Evolutionary conservation across 352 stramenopile species (phyloP).

Genomic region (Pilasporangium apinafurcum): DNA sequence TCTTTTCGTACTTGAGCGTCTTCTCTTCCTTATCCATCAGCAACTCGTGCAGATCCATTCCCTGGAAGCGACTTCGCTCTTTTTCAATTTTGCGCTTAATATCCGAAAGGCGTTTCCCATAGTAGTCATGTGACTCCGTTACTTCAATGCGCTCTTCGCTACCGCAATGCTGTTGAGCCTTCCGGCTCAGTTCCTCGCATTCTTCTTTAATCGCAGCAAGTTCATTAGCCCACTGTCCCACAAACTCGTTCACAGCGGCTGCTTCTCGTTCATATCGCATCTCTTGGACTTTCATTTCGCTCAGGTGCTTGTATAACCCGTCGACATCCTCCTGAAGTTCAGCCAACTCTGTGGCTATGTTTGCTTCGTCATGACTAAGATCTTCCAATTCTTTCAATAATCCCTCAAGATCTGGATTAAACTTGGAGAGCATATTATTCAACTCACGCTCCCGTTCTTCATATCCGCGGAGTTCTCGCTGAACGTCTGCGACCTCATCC

Average conservation of each 20-base stretch:
- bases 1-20: constrained; percentile 56
- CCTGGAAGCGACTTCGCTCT: constrained; percentile 69
- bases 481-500: constrained; percentile 48
- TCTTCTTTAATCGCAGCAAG: constrained; percentile 42
- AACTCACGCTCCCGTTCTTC: constrained; percentile 37
- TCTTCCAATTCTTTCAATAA: constrained; percentile 52
- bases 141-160: constrained; percentile 56
- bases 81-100: constrained; percentile 74
- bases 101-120: constrained; percentile 71
- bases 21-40: constrained; percentile 71
- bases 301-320: constrained; percentile 66
- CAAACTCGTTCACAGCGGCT: constrained; percentile 29
- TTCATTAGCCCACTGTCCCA: constrained; percentile 43
- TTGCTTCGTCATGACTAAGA: constrained; percentile 36
- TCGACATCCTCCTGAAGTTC: constrained; percentile 60
- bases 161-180: constrained; percentile 48
- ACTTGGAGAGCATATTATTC: constrained; percentile 48
- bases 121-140: constrained; percentile 63
- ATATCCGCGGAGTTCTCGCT: constrained; percentile 36
- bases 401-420: constrained; percentile 63
- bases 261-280: constrained; percentile 57
- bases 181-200: constrained; percentile 50
- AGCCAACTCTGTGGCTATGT: constrained; percentile 39
- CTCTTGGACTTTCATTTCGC: constrained; percentile 63
- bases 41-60: constrained; percentile 79